Base-by-base conservation (phyloP, 805 yeast genomes). In the Yarrowia porcina region DNA sequence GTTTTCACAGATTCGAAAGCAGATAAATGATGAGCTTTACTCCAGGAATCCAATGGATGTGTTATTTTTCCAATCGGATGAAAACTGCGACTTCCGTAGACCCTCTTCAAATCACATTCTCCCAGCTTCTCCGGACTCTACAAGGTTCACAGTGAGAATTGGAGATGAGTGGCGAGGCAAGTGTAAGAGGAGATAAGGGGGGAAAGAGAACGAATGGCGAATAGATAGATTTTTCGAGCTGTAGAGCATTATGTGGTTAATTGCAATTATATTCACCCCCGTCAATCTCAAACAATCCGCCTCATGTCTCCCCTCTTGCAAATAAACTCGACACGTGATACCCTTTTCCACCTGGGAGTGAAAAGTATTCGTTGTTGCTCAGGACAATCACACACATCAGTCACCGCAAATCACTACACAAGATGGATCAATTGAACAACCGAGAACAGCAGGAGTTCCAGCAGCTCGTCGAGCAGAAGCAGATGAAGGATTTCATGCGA, bases 401-500 rank as follows among this genome's bases (percentile, higher is more conserved):
- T 56, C 61, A 56, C 38, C 35, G 8, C 36, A 39, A 52, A 52
- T 25, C 44, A 33, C 57, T 35, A 30, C 49, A 61, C 63, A 67
- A 59, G 63, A 93, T 93, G 99, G 99, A 93, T 73, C 96, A 90
- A 77, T 82, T 93, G 71, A 93, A 93, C 82, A 86, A 86, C 74
- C 89, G 90, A 75, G 99, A 93, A 79, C 98, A 94, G 79, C 97
- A 91, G 78, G 93, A 91, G 71, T 93, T 93, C 78, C 97, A 91
- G 78, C 92, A 87, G 76, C 80, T 93, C 67, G 96, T 93, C 67
- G 99, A 93, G 79, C 92, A 89, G 75, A 93, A 93, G 82, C 99
- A 93, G 79, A 92, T 94, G 97, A 89, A 89, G 77, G 99, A 93
- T 76, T 94, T 93, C 87, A 93, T 94, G 98, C 88, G 94, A 75